Conservation (phyloP, 2,329 filamentous ascomycete genomes). For the Cytospora chrysosperma region DNA sequence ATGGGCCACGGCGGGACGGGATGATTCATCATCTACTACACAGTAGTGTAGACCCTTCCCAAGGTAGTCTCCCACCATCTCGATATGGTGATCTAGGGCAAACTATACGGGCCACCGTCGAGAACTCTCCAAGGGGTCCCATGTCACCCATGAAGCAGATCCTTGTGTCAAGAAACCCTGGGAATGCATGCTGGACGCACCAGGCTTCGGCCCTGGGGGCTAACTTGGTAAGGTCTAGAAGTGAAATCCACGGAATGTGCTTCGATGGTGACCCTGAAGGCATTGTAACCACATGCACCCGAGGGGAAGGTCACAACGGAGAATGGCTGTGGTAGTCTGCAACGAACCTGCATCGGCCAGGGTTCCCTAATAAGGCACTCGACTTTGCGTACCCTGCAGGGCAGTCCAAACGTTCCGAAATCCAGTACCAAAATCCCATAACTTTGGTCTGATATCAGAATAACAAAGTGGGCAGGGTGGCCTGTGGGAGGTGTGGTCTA, state of each 20-base stretch:
- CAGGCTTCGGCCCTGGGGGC: background rate
- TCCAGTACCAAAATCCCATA: background rate
- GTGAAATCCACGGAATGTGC: background rate
- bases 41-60: background rate
- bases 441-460: background rate
- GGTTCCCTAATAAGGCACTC: slow-evolving; percentile 9
- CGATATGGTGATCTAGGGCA: background rate
- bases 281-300: too few species aligned
- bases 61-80: background rate
- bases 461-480: background rate
- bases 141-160: background rate
- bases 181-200: background rate
- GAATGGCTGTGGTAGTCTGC: background rate
- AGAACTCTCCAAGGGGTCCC: background rate
- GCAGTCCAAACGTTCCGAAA: background rate
- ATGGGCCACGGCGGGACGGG: background rate
- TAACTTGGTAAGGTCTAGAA: background rate
- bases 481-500: background rate
- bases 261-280: background rate
- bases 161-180: background rate
- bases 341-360: slow-evolving; percentile 5
- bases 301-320: slow-evolving; percentile 1
- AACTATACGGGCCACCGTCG: background rate
- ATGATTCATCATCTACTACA: background rate
- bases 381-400: slow-evolving; percentile 1